Base-by-base conservation (phyloP, 495 filamentous ascomycete genomes). In the Penicillium turbatum region DNA sequence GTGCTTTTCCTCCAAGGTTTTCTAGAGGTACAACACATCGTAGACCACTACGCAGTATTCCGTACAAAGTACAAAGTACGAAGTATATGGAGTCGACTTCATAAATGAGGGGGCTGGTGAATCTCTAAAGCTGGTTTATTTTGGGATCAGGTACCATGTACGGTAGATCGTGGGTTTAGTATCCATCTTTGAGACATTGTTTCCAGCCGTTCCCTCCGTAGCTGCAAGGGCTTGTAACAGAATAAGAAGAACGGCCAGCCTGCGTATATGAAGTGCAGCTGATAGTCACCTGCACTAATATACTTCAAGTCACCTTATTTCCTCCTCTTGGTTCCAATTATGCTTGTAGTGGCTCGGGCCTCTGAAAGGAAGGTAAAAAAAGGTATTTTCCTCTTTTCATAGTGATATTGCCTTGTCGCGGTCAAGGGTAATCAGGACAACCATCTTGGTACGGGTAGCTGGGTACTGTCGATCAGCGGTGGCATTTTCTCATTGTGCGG, bases 161-260 rank as follows among this genome's bases (percentile, higher is more conserved):
- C 16, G 47, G 47, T 30, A 34, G 37, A 51, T 51, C 48, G 36
- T 9, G 41, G 41, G 19, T 36, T 15, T 15, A 37, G 3, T 37
- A 37, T 49, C 24, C 19, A 27, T 48, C 21, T 36, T 27, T 13
- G 5, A 48, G 32, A 48, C 32, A 48, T 27, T 27, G 31, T 47
- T 30, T 34, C 45, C 44, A 47, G 30, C 43, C 43, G 43, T 49
- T 42, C 39, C 27, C 40, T 36, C 46, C 37, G 13, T 51, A 16
- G 24, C 48, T 51, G 48, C 48, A 51, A 51, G 48, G 48, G 48
- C 48, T 32, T n/a, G n/a, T 44, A 39, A 21, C 15, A 38, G 36
- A 38, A 39, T 8, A 39, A 38, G 36, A 38, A 39, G 17, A 39
- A 39, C 37, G 17, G 37, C 27, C 15, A 45, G 42, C 8, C 29